Evolutionary conservation across 192 early-diverging fungal genomes (phyloP).

Genomic region (Coemansia sp.): DNA sequence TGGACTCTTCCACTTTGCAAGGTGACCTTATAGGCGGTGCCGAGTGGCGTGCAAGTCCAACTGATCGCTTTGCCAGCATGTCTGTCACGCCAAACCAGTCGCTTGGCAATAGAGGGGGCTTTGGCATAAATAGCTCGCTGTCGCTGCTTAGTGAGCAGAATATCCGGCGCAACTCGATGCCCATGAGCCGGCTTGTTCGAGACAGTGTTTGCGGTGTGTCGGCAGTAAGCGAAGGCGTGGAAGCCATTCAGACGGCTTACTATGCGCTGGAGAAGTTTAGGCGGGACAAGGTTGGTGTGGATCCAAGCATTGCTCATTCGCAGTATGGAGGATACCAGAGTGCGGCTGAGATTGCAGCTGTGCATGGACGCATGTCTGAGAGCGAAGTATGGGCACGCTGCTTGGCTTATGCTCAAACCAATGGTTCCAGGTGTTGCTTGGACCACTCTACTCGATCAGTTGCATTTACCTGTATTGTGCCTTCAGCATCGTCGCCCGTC

Average conservation of each 20-base stretch:
- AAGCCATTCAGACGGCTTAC: slow-evolving; percentile 29
- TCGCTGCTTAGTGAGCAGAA: slow-evolving; percentile 15
- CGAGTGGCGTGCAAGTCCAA: slow-evolving; percentile 44
- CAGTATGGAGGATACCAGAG: slow-evolving; percentile 32
- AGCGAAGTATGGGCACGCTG: slow-evolving; percentile 32
- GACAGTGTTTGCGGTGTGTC: background rate
- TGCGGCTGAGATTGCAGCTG: slow-evolving; percentile 31
- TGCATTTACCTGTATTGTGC: slow-evolving; percentile 21
- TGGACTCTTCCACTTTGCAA: slow-evolving; percentile 40
- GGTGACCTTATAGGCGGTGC: slow-evolving; percentile 37
- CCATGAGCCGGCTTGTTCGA: slow-evolving; percentile 11
- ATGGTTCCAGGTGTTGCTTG: slow-evolving; percentile 15
- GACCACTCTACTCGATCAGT: slow-evolving; percentile 25
- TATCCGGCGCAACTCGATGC: slow-evolving; percentile 42
- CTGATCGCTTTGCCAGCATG: background rate
- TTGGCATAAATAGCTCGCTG: slow-evolving; percentile 11
- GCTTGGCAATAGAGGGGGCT: background rate
- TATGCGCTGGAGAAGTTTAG: slow-evolving; percentile 41
- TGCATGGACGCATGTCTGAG: slow-evolving; percentile 33
- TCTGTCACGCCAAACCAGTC: background rate
- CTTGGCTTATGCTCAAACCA: slow-evolving; percentile 12
- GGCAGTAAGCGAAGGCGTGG: slow-evolving; percentile 12
- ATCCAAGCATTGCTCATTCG: slow-evolving; percentile 1
- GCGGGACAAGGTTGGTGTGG: slow-evolving; percentile 9
- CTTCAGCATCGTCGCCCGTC: slow-evolving; percentile 2